Evolutionary conservation across 2,329 filamentous ascomycete species (phyloP).

Genomic region (Bimuria novae-zelandiae): DNA sequence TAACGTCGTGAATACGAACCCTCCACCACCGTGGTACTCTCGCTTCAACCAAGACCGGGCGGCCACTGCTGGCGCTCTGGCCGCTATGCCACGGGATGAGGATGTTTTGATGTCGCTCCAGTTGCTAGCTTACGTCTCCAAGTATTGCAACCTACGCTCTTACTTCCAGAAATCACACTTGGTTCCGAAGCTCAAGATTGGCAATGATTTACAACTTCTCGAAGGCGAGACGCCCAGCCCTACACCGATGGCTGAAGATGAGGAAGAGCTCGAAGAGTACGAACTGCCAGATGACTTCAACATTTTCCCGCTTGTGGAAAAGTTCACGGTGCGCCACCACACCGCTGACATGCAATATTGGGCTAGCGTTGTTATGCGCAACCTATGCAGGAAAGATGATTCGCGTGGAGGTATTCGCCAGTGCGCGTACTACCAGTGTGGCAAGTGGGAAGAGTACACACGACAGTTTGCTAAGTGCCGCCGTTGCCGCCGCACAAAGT

Average conservation of each 20-base stretch:
- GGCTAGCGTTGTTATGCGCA: constrained; percentile 98
- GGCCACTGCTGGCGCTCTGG: constrained; percentile 69
- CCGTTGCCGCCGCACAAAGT: constrained; percentile 93
- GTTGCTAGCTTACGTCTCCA: constrained; percentile 94
- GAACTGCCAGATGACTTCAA: constrained; percentile 93
- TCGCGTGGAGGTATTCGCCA: constrained; percentile 91
- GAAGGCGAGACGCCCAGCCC: constrained; percentile 64
- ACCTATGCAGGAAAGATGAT: constrained; percentile 97
- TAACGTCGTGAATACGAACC: constrained; percentile 71
- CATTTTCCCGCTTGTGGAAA: constrained; percentile 97
- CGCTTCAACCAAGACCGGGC: constrained; percentile 79
- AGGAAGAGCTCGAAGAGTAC: constrained; percentile 83
- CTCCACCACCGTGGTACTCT: constrained; percentile 78
- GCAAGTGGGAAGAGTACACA: constrained; percentile 97
- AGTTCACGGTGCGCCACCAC: constrained; percentile 95
- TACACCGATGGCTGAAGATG: constrained; percentile 55
- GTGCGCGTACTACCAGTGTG: constrained; percentile 97
- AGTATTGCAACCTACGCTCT: constrained; percentile 93
- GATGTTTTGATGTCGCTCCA: constrained; percentile 98
- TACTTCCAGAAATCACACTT: constrained; percentile 97
- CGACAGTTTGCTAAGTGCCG: constrained; percentile 98
- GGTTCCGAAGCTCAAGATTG: constrained; percentile 88
- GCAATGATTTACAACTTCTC: constrained; percentile 78
- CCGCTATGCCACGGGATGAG: constrained; percentile 94
- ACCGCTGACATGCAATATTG: constrained; percentile 99